Evolutionary conservation across 2,329 filamentous ascomycete species (phyloP).

Genomic region (Colletotrichum trifolii): DNA sequence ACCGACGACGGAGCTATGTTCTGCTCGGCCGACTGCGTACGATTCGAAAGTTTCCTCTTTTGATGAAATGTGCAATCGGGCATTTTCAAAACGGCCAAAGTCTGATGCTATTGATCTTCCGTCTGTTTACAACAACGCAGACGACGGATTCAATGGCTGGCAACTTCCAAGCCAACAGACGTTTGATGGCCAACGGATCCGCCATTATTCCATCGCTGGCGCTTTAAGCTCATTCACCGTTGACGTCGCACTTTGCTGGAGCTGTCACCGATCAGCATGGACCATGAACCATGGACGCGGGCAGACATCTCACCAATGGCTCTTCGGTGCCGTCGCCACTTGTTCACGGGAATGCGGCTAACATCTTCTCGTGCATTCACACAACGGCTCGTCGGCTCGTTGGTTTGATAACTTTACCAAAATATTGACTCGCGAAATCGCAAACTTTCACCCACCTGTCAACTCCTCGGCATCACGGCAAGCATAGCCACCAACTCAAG

Average conservation of each 20-base stretch:
- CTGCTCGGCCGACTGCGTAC: not conserved
- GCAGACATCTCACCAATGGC: conserved; percentile 12
- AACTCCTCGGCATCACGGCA: conserved; percentile 20
- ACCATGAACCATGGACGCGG: not conserved
- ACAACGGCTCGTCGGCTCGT: conserved; percentile 27
- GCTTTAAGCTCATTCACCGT: not conserved
- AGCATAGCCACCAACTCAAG: conserved; percentile 7
- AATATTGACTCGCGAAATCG: conserved; percentile 24
- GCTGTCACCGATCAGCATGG: no score
- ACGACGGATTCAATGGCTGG: no score
- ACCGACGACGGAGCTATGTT: conserved; percentile 9
- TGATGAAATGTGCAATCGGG: not conserved
- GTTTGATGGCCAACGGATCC: not conserved
- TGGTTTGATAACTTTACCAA: conserved; percentile 5
- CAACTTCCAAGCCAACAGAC: not conserved
- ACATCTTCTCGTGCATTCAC: not conserved
- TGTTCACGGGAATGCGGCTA: not conserved
- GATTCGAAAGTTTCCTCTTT: conserved; percentile 14
- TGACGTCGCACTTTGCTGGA: not conserved
- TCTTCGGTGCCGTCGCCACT: conserved; percentile 1
- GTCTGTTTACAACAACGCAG: not conserved
- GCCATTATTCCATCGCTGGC: not conserved
- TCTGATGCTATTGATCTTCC: conserved; percentile 25
- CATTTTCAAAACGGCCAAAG: conserved; percentile 8
- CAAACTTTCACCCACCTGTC: conserved; percentile 4